Evolutionary conservation across 768 basidiomycete genomes (phyloP), one percentile per base, ranked within the genome.

Genomic region (Lyophyllum atratum): DNA sequence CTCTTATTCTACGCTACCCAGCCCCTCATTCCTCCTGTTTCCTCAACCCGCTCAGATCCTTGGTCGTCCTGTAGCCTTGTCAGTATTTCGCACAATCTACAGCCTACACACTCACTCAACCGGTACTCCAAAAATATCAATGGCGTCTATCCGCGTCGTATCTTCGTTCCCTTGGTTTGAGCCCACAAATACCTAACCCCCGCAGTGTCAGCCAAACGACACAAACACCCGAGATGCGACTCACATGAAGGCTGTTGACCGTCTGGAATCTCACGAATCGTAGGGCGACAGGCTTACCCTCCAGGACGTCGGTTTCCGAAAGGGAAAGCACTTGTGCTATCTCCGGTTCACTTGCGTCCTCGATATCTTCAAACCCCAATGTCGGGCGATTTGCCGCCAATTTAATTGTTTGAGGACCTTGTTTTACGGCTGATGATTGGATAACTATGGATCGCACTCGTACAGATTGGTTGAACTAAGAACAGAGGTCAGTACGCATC

Each of bases 381-480:
- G 80, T 65, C 1, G 82, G 78, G 47, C 77, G 75, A 70, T 92
- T 90, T 26, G 81, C 76, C 37, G 85, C 74, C 26, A 92, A 68
- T 66, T 88, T 87, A 70, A 92, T 75, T 44, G 60, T 69, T 62
- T 80, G 82, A 0, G 90, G 90, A 0, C 80, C 89, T 62, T 82
- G 76, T 4, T 68, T 61, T 19, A 69, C 52, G 0, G 63, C 65
- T 12, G 71, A 60, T 10, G 80, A 73, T 25, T 77, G 76, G 37
- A 91, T 67, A 52, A 82, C 72, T 60, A 92, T 73, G 33, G 84
- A 80, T 55, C 83, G 84, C 48, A 90, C 69, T 59, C 83, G 81
- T 40, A 89, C 88, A 24, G 79, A 69, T 70, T 88, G 87, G 66
- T 87, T 86, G 73, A 90, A 90, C 88, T 88, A 64, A n/a, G 9